Percentiles rank a stretch among this genome's conserved stretches.
Evolutionary conservation across 805 yeast genomes (phyloP).

Genomic region (Saturnispora halmiae): DNA sequence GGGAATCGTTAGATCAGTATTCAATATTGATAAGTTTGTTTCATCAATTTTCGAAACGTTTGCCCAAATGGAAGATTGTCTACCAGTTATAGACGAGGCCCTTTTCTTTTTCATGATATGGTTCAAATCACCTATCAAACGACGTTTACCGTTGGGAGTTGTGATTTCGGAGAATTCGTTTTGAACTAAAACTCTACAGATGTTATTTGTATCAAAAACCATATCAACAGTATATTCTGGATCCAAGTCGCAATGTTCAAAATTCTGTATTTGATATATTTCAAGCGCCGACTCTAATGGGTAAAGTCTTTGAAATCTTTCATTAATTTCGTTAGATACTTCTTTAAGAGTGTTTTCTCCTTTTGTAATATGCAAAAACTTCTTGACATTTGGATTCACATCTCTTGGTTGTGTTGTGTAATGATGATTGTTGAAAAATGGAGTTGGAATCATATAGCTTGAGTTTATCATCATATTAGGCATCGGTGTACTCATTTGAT

Average conservation of each 20-base stretch:
- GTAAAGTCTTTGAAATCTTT: constrained; percentile 52
- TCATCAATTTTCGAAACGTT: constrained; percentile 9
- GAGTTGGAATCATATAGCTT: constrained; percentile 14
- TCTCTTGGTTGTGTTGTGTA: neutral
- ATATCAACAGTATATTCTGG: constrained; percentile 63
- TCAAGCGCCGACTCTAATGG: constrained; percentile 50
- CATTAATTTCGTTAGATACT: constrained; percentile 45
- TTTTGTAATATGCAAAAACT: constrained; percentile 58
- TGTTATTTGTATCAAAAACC: constrained; percentile 45
- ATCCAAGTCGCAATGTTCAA: constrained; percentile 63
- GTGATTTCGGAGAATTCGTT: constrained; percentile 27
- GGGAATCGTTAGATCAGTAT: constrained; percentile 11
- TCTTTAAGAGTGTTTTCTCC: constrained; percentile 37
- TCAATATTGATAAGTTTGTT: constrained; percentile 7
- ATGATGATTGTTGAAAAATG: constrained; percentile 1
- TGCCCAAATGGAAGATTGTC: constrained; percentile 19
- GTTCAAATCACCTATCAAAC: constrained; percentile 20
- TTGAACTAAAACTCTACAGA: constrained; percentile 37
- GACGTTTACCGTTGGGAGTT: constrained; percentile 18
- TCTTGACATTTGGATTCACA: constrained; percentile 20
- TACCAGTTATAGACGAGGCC: constrained; percentile 14
- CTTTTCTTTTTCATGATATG: constrained; percentile 27
- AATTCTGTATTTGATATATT: constrained; percentile 58
- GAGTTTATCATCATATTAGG: constrained; percentile 10
- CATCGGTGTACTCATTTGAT: constrained; percentile 25